Conservation (phyloP, 352 stramenopile species). For the Blastocystis sp. region DNA sequence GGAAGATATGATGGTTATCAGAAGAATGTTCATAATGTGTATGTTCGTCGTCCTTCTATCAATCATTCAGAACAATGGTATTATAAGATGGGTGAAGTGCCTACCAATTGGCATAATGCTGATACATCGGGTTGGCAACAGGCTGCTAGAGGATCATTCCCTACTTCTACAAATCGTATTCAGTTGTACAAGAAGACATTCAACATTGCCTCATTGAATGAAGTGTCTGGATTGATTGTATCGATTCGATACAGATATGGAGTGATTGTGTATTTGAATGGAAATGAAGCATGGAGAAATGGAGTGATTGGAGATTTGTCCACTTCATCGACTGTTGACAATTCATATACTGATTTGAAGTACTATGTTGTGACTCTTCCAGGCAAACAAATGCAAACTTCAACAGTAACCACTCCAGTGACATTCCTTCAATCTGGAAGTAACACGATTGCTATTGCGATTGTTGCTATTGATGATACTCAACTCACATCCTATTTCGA, state of each 20-base stretch:
- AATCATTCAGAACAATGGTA: too few relatives aligned
- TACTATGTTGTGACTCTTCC: conserved; percentile 23
- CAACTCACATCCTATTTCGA: not conserved
- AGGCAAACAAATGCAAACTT: not conserved
- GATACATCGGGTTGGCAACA: too few relatives aligned
- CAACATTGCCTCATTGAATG: too few relatives aligned
- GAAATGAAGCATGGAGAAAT: conserved; percentile 30
- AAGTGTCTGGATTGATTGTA: too few relatives aligned
- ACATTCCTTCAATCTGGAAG: not conserved
- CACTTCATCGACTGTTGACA: not conserved
- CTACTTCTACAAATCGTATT: too few relatives aligned
- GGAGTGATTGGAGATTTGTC: not conserved
- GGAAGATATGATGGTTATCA: too few relatives aligned
- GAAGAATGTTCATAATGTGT: too few relatives aligned
- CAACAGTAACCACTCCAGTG: not conserved
- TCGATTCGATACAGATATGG: conserved; percentile 24
- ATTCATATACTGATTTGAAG: not conserved
- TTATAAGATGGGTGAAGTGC: too few relatives aligned
- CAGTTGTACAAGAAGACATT: too few relatives aligned
- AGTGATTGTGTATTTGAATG: conserved; percentile 30
- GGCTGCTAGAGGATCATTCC: too few relatives aligned
- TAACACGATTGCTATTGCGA: conserved; percentile 41
- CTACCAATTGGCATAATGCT: too few relatives aligned
- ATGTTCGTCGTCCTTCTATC: too few relatives aligned
- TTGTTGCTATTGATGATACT: not conserved